Percentiles rank a stretch among this genome's conserved stretches.
Conservation (phyloP, 768 basidiomycete species). For the Boletus tylopilopsis region DNA sequence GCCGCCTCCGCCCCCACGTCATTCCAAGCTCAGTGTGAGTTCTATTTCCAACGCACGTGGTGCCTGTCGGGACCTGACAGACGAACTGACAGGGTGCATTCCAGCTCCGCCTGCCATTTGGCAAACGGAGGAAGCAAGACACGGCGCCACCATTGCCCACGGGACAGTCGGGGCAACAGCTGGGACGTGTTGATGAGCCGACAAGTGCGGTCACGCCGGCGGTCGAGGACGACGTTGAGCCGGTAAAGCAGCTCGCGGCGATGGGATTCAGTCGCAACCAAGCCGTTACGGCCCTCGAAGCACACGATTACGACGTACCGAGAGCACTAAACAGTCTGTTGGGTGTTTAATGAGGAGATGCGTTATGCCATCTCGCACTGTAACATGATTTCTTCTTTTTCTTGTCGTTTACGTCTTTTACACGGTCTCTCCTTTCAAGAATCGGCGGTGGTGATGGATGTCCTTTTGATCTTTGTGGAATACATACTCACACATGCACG, state of each 20-base stretch:
- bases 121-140: constrained; percentile 68
- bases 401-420: not conserved
- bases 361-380: constrained; percentile 16
- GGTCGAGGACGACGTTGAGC: constrained; percentile 67
- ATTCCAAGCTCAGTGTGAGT: constrained; percentile 78
- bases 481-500: constrained; percentile 27
- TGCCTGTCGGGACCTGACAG: no score
- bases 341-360: constrained; percentile 26
- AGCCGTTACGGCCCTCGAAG: constrained; percentile 82
- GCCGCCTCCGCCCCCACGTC: constrained; percentile 49
- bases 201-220: constrained; percentile 44
- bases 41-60: not conserved
- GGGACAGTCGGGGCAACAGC: constrained; percentile 31
- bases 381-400: constrained; percentile 11
- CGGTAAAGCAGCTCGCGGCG: constrained; percentile 72
- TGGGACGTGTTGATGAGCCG: constrained; percentile 45
- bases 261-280: constrained; percentile 91
- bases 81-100: constrained; percentile 10
- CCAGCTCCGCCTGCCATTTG: constrained; percentile 74
- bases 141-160: constrained; percentile 42
- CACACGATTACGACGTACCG: constrained; percentile 76
- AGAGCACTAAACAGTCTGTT: constrained; percentile 75
- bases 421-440: constrained; percentile 17
- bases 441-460: constrained; percentile 7
- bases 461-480: constrained; percentile 21